Conservation (phyloP, 2,329 filamentous ascomycete species). For the Pseudogymnoascus pannorum region DNA sequence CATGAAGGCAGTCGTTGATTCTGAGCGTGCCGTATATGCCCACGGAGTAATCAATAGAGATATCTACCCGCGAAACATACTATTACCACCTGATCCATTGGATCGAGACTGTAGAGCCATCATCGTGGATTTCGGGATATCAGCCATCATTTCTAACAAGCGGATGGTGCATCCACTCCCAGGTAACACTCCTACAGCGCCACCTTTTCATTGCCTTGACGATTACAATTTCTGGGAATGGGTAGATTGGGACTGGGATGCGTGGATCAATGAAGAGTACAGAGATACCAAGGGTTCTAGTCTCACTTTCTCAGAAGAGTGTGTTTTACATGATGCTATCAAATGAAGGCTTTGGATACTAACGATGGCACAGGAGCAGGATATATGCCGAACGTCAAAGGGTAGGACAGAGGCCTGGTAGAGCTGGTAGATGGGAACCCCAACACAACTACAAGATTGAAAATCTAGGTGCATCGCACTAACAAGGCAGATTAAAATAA, state of each 20-base stretch:
- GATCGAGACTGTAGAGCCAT: neutral
- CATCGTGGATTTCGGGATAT: neutral
- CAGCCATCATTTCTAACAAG: neutral
- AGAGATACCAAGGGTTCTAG: neutral
- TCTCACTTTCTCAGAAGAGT: neutral
- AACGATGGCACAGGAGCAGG: no score
- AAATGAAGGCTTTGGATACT: no score
- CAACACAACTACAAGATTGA: no score
- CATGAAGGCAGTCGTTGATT: neutral
- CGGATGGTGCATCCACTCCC: neutral
- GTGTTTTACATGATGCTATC: neutral
- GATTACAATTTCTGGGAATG: neutral
- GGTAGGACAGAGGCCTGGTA: no score
- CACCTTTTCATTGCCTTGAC: neutral
- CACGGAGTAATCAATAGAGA: neutral
- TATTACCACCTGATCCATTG: neutral
- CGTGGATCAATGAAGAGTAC: neutral
- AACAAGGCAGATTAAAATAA: no score
- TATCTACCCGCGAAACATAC: neutral
- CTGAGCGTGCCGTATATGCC: neutral
- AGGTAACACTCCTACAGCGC: neutral
- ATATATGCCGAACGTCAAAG: no score
- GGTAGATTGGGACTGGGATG: neutral
- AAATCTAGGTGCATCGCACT: no score
- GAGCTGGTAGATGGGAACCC: no score